These are phyloP conservation scores for Orobanche coerulescens DNA, from an alignment of 257 asterid genomes.

Conservation along the genomic window DNA sequence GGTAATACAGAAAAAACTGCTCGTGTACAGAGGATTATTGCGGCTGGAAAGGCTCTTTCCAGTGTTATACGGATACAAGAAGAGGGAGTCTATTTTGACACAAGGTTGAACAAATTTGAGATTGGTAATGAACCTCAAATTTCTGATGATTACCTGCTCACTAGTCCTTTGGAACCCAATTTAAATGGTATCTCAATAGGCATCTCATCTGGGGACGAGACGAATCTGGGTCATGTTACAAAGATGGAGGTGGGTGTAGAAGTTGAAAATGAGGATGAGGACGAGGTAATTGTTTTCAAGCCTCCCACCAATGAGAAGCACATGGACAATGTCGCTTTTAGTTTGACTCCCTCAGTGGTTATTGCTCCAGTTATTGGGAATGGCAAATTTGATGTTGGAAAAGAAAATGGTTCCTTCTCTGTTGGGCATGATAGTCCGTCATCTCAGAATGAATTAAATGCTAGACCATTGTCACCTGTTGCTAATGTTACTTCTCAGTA, in stretches of 20 bases:
- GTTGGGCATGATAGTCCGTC: slow-evolving; percentile 36
- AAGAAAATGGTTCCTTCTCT: slow-evolving; percentile 30
- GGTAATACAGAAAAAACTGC: slow-evolving; percentile 45
- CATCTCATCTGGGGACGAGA: slow-evolving; percentile 19
- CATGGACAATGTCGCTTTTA: slow-evolving; percentile 31
- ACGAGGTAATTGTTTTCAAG: slow-evolving; percentile 73
- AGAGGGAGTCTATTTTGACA: slow-evolving; percentile 52
- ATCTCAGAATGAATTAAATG: slow-evolving; percentile 29
- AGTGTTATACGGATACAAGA: slow-evolving; percentile 44
- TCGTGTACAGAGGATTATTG: slow-evolving; percentile 68
- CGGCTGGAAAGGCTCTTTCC: slow-evolving; percentile 85
- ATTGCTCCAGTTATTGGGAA: slow-evolving; percentile 26
- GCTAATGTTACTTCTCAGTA: slow-evolving; percentile 34
- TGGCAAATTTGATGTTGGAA: slow-evolving; percentile 26
- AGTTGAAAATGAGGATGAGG: slow-evolving; percentile 65
- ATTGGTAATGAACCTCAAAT: slow-evolving; percentile 48
- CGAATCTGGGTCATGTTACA: slow-evolving; percentile 8
- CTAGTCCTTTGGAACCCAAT: slow-evolving; percentile 26
- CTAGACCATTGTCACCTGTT: slow-evolving; percentile 27
- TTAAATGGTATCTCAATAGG: slow-evolving; percentile 21
- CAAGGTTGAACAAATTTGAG: slow-evolving; percentile 48
- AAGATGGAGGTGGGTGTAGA: slow-evolving; percentile 34
- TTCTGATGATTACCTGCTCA: slow-evolving; percentile 38
- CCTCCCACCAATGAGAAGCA: slow-evolving; percentile 55
- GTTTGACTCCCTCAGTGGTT: slow-evolving; percentile 18